Conservation (phyloP, 345 rosid genomes). For the Brassica cretica region DNA sequence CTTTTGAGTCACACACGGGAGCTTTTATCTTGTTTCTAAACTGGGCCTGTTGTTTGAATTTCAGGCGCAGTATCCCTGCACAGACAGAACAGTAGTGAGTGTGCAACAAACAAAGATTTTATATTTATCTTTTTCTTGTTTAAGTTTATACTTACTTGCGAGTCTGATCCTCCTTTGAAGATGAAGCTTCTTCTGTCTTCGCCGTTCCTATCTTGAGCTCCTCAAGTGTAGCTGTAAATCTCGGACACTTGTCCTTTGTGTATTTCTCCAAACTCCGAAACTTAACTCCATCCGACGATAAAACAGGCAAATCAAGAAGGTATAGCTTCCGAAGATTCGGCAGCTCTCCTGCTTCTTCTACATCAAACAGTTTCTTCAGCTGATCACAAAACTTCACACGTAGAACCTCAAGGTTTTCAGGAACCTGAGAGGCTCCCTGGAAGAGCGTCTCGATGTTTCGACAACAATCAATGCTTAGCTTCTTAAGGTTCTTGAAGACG, state of each 20-base stretch:
- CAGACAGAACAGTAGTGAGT: not conserved
- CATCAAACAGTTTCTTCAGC: constrained; percentile 35
- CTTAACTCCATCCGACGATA: constrained; percentile 23
- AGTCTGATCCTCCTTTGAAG: constrained; percentile 3
- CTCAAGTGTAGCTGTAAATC: not conserved
- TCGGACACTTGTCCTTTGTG: constrained; percentile 24
- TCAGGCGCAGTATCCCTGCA: not conserved
- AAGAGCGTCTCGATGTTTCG: constrained; percentile 40
- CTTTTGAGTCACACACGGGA: no score
- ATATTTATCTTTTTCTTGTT: not conserved
- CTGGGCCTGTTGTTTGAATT: not conserved
- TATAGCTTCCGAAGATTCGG: constrained; percentile 36
- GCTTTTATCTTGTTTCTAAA: no score
- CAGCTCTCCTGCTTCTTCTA: not conserved
- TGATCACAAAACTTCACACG: constrained; percentile 37
- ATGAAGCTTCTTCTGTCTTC: not conserved
- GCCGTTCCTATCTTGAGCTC: constrained; percentile 7
- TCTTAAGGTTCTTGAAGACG: constrained; percentile 43
- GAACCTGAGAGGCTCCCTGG: constrained; percentile 7
- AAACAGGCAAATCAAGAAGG: constrained; percentile 48
- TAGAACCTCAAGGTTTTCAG: constrained; percentile 26
- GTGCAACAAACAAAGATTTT: not conserved
- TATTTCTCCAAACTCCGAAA: not conserved
- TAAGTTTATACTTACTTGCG: not conserved
- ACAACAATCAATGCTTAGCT: constrained; percentile 51